Conservation (phyloP, 139 green algal genomes). For the Chlorella sp. region DNA sequence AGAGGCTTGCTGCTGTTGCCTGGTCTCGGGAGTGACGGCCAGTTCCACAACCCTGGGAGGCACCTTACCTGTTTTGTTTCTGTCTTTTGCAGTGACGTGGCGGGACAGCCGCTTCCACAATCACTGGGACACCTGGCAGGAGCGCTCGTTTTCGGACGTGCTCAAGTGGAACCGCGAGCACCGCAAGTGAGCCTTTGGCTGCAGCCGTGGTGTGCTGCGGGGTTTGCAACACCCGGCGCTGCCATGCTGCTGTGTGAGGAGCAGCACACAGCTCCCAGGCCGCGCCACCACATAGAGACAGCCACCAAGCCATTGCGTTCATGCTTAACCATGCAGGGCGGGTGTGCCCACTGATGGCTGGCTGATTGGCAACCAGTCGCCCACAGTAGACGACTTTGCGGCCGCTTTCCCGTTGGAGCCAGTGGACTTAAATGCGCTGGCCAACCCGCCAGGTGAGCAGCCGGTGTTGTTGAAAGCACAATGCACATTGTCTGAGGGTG, state of each 20-base stretch:
- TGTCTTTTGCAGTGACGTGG: background rate
- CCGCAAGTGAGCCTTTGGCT: background rate
- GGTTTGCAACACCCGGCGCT: too few relatives aligned
- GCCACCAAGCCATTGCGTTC: too few relatives aligned
- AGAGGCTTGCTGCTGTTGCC: background rate
- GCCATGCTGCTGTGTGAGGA: background rate
- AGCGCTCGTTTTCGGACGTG: constrained; percentile 34
- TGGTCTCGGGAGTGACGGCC: too few relatives aligned
- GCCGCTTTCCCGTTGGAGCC: constrained; percentile 35
- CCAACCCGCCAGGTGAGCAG: background rate
- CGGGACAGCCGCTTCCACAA: constrained; percentile 45
- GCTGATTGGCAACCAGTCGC: constrained; percentile 18
- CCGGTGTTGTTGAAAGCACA: too few relatives aligned
- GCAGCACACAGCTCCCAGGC: constrained; percentile 41
- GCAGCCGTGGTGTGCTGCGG: background rate
- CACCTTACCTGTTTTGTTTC: background rate
- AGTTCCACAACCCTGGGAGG: background rate
- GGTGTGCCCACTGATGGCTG: constrained; percentile 16
- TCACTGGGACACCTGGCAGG: constrained; percentile 48
- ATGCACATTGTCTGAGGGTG: too few relatives aligned
- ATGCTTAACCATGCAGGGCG: background rate
- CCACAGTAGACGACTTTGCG: constrained; percentile 24
- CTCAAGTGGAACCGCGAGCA: constrained; percentile 30
- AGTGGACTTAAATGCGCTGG: constrained; percentile 22
- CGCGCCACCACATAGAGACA: constrained; percentile 31